These are phyloP conservation scores for Amanita exitialis DNA, from an alignment of 768 basidiomycete genomes.

Conservation along the genomic window DNA sequence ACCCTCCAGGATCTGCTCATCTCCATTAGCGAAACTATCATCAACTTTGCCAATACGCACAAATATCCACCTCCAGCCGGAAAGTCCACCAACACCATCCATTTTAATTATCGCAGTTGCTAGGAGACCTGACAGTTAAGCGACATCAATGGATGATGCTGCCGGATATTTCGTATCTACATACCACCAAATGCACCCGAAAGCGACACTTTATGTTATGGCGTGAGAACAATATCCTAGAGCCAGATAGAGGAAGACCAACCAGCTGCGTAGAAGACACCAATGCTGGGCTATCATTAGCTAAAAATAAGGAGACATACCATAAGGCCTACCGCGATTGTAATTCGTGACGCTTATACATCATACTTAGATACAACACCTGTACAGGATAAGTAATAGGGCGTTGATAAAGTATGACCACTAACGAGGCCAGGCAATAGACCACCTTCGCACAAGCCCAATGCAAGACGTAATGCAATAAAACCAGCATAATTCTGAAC, in stretches of 20 bases:
- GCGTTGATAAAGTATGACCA: neutral
- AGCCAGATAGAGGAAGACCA: conserved; percentile 9
- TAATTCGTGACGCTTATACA: conserved; percentile 52
- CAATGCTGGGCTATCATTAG: conserved; percentile 25
- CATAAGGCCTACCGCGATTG: conserved; percentile 36
- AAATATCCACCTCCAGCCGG: conserved; percentile 63
- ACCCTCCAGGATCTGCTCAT: conserved; percentile 47
- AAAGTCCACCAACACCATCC: conserved; percentile 41
- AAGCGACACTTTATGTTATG: conserved; percentile 30
- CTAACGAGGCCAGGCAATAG: conserved; percentile 51
- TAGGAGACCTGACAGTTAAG: conserved; percentile 34
- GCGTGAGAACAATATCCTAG: neutral
- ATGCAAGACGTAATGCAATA: conserved; percentile 47
- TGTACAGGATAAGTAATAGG: neutral
- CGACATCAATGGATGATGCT: neutral
- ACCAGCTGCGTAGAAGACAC: conserved; percentile 55
- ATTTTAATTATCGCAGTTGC: conserved; percentile 53
- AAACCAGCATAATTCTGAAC: conserved; percentile 48
- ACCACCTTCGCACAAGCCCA: conserved; percentile 59
- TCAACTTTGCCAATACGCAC: conserved; percentile 23
- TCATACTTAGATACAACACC: conserved; percentile 49
- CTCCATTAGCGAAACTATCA: conserved; percentile 1
- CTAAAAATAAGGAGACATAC: neutral
- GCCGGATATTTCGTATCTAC: neutral
- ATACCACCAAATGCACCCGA: conserved; percentile 60